A percentile compares a stretch with the other conserved stretches of the same genome.
Evolutionary conservation across 176 grass and related monocot species (phyloP).

Genomic region (Oryza australiensis): DNA sequence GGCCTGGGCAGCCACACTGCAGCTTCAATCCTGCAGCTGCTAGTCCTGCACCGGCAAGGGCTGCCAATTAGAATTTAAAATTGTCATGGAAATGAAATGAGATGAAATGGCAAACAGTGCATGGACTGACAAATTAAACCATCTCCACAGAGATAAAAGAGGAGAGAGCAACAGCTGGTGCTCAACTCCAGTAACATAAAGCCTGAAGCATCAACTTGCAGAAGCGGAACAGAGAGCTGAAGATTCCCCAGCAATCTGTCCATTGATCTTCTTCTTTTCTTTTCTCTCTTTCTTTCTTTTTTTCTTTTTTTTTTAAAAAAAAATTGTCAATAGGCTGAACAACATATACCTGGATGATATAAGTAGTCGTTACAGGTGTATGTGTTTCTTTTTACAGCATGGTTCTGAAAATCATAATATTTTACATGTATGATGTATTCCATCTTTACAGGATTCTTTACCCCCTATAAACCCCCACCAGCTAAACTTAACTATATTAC

Average conservation of each 20-base stretch:
- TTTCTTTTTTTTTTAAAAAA: neutral
- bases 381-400: constrained; percentile 41
- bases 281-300: neutral
- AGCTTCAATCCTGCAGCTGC: neutral
- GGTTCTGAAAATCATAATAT: constrained; percentile 45
- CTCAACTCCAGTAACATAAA: constrained; percentile 15
- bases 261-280: neutral
- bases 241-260: constrained; percentile 4
- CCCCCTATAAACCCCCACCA: constrained; percentile 44
- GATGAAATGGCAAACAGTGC: neutral
- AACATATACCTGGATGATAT: constrained; percentile 19
- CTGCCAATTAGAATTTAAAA: constrained; percentile 14
- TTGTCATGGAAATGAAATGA: constrained; percentile 27
- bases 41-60: neutral
- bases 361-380: constrained; percentile 26
- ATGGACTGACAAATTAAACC: constrained; percentile 1
- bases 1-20: neutral
- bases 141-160: constrained; percentile 26
- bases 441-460: constrained; percentile 90
- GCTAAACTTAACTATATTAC: constrained; percentile 57
- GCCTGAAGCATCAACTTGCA: neutral
- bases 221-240: constrained; percentile 15
- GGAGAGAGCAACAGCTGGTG: constrained; percentile 9
- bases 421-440: constrained; percentile 65
- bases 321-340: constrained; percentile 7